A percentile compares a stretch with the other conserved stretches of the same genome.
Evolutionary conservation across 768 basidiomycete species (phyloP).

Genomic region (Naganishia onofrii): DNA sequence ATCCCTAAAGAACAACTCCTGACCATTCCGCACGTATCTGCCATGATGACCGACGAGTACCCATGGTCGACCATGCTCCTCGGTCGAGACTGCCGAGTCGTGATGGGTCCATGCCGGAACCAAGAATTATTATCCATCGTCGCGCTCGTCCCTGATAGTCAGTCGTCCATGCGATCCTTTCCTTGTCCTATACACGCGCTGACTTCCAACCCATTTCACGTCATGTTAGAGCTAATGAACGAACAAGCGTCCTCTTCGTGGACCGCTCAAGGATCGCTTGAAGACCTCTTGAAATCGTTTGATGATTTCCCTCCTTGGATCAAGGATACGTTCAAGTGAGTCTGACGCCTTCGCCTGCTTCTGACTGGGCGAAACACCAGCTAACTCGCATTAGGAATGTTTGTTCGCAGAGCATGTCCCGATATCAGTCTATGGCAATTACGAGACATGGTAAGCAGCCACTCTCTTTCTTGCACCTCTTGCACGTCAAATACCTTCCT

Average conservation of each 20-base stretch:
- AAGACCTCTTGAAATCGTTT: constrained; percentile 25
- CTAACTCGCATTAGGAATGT: no score
- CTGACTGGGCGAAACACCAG: background rate
- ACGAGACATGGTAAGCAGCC: background rate
- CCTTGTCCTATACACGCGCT: background rate
- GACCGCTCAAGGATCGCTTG: constrained; percentile 26
- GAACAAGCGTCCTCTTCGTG: constrained; percentile 25
- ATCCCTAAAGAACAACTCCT: constrained; percentile 3
- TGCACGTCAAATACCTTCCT: no score
- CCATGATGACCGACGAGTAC: constrained; percentile 18
- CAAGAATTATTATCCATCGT: constrained; percentile 19
- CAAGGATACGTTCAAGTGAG: constrained; percentile 28
- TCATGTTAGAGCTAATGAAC: constrained; percentile 10
- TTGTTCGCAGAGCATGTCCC: background rate
- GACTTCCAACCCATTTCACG: background rate
- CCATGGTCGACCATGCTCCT: constrained; percentile 29
- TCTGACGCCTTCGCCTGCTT: background rate
- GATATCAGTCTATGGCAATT: background rate
- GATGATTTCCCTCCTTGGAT: constrained; percentile 27
- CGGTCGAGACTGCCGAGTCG: constrained; percentile 19
- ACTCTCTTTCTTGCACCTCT: background rate
- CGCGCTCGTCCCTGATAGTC: constrained; percentile 29
- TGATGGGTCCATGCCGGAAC: constrained; percentile 23
- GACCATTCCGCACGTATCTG: constrained; percentile 9
- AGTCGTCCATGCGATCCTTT: background rate